phyloP scores from a whole-genome alignment of 495 filamentous ascomycete genomes.

The Penicillium waksmanii region DNA sequence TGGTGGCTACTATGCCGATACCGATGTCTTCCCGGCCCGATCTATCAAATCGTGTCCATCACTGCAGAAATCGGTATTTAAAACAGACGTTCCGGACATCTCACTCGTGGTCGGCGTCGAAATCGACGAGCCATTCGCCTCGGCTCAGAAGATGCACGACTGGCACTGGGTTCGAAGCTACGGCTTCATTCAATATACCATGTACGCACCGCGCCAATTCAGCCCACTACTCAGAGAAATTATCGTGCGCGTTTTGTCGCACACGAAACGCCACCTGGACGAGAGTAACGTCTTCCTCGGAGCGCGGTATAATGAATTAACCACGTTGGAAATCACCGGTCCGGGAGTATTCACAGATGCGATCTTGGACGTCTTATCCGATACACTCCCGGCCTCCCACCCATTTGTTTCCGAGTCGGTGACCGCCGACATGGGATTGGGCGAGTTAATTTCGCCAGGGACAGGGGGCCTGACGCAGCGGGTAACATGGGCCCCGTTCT shows the following conservation, averaged over 20 bases:
- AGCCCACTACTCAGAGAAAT: conserved; percentile 41
- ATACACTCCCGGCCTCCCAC: conserved; percentile 36
- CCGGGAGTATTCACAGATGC: conserved; percentile 48
- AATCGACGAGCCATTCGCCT: conserved; percentile 47
- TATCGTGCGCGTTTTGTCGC: conserved; percentile 43
- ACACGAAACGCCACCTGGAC: conserved; percentile 36
- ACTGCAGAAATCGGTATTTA: conserved; percentile 27
- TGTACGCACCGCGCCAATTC: conserved; percentile 46
- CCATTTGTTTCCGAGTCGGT: conserved; percentile 32
- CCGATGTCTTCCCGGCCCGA: conserved; percentile 42
- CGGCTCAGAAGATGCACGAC: conserved; percentile 34
- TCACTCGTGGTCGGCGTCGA: conserved; percentile 46
- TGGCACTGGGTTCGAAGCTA: conserved; percentile 48
- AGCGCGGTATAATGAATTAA: conserved; percentile 32
- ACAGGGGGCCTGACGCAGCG: conserved; percentile 22
- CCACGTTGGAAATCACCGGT: conserved; percentile 42
- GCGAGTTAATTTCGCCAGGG: conserved; percentile 24
- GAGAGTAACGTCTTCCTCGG: conserved; percentile 17
- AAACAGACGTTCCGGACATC: conserved; percentile 26
- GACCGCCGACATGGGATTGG: conserved; percentile 31
- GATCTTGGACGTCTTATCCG: conserved; percentile 41
- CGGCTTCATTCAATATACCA: conserved; percentile 45
- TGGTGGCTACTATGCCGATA: conserved; percentile 57
- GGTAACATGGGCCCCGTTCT: conserved; percentile 51
- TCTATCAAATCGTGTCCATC: conserved; percentile 39